Percentiles rank a stretch among this genome's conserved stretches.
Conservation (phyloP, 257 asterid genomes). For the Petunia axillaris region DNA sequence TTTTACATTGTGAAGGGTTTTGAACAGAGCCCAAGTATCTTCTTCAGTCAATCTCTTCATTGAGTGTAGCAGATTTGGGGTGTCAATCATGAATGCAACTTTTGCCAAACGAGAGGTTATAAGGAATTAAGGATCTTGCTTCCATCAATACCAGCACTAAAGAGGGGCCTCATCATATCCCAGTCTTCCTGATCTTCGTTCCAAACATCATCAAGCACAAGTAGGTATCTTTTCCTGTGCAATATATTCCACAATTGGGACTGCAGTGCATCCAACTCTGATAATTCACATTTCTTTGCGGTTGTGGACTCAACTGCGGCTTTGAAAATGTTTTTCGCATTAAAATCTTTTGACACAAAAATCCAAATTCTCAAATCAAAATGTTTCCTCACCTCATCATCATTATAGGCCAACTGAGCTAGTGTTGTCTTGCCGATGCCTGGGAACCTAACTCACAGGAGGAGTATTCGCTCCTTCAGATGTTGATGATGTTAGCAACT, state of each 20-base stretch:
- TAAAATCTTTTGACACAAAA: constrained; percentile 29
- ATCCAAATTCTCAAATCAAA: constrained; percentile 36
- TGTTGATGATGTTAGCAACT: constrained; percentile 20
- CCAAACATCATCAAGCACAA: constrained; percentile 46
- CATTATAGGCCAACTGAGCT: constrained; percentile 35
- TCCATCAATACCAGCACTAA: constrained; percentile 32
- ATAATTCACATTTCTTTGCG: constrained; percentile 31
- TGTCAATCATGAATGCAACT: constrained; percentile 20
- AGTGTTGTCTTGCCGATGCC: constrained; percentile 40
- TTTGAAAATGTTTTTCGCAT: constrained; percentile 26
- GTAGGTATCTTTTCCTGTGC: constrained; percentile 30
- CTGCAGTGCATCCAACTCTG: constrained; percentile 32
- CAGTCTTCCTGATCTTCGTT: constrained; percentile 33
- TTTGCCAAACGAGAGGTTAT: constrained; percentile 30
- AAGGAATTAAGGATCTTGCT: constrained; percentile 37
- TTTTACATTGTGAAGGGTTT: constrained; percentile 26
- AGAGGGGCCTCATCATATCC: constrained; percentile 30
- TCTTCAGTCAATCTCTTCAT: constrained; percentile 32
- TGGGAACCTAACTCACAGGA: constrained; percentile 27
- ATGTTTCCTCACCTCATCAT: constrained; percentile 30
- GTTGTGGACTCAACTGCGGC: constrained; percentile 30
- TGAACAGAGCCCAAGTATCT: constrained; percentile 36
- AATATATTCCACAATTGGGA: constrained; percentile 27
- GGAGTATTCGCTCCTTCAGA: constrained; percentile 3
- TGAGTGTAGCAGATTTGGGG: constrained; percentile 11